Evolutionary conservation across 768 basidiomycete species (phyloP).

Genomic region (Psilocybe cubensis): DNA sequence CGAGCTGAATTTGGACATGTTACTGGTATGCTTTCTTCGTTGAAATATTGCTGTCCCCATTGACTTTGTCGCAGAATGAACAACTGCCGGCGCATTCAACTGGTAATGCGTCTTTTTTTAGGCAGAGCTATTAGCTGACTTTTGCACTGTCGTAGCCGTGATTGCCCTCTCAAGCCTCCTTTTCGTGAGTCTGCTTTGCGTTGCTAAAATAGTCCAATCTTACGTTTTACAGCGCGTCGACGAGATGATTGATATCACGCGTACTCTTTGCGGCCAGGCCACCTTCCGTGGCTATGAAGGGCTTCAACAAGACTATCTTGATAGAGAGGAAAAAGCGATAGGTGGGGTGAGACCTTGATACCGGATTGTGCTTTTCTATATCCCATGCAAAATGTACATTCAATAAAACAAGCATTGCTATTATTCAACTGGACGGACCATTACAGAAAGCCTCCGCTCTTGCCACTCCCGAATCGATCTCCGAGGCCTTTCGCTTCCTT

Average conservation of each 20-base stretch:
- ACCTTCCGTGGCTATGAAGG: conserved; percentile 41
- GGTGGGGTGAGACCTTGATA: conserved; percentile 14
- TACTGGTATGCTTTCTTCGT: conserved; percentile 32
- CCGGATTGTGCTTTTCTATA: conserved; percentile 1
- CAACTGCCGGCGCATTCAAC: conserved; percentile 49
- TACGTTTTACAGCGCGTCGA: conserved; percentile 36
- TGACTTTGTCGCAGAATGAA: conserved; percentile 32
- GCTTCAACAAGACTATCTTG: conserved; percentile 40
- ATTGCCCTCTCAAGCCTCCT: conserved; percentile 44
- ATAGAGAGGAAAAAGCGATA: conserved; percentile 39
- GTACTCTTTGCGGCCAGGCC: conserved; percentile 45
- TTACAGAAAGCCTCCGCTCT: conserved; percentile 67
- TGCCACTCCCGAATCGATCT: conserved; percentile 81
- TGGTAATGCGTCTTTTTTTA: conserved; percentile 23
- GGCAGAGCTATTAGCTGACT: no score
- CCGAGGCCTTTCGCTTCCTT: conserved; percentile 81
- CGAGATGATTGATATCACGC: conserved; percentile 41
- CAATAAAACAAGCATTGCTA: neutral
- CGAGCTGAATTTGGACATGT: conserved; percentile 40
- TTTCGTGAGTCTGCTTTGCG: conserved; percentile 27
- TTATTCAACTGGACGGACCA: neutral
- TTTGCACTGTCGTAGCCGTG: conserved; percentile 30
- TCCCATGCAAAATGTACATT: neutral
- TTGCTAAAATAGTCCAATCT: neutral
- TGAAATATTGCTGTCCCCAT: neutral